phyloP scores from a whole-genome alignment of 192 early-diverging fungal species.

The Backusella liffmaniae region DNA sequence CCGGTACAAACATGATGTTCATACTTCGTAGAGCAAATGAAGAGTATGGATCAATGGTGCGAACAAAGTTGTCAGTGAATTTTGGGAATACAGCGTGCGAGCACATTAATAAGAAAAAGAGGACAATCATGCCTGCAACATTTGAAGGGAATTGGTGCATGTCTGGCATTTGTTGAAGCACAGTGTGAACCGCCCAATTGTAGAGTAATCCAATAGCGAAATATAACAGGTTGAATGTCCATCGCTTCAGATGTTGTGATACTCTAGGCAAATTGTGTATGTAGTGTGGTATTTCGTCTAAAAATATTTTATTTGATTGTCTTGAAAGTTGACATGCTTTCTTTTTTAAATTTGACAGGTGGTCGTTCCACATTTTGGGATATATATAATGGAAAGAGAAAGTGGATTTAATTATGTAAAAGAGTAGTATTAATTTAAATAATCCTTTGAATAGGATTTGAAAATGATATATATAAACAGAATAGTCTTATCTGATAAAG shows the following conservation, averaged over 20 bases:
- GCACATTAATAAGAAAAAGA: conserved; percentile 1
- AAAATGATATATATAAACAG: background rate
- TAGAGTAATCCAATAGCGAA: background rate
- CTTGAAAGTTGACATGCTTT: background rate
- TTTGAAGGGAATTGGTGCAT: conserved; percentile 11
- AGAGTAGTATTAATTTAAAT: background rate
- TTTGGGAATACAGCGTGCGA: background rate
- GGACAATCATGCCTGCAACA: conserved; percentile 12
- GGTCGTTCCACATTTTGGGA: background rate
- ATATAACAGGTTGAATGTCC: background rate
- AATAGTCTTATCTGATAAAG: background rate
- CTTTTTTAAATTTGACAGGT: background rate
- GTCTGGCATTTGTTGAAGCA: conserved; percentile 13
- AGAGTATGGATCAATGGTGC: conserved; percentile 3
- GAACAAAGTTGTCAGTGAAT: background rate
- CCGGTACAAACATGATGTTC: conserved; percentile 23
- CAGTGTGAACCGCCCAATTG: background rate
- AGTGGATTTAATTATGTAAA: background rate
- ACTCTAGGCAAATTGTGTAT: background rate
- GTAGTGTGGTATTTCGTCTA: background rate
- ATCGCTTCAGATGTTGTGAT: background rate
- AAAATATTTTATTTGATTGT: background rate
- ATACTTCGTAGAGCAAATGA: conserved; percentile 14
- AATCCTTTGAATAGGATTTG: background rate
- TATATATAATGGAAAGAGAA: background rate